Conservation (phyloP, 495 filamentous ascomycete genomes). For the Parmelia sp. region DNA sequence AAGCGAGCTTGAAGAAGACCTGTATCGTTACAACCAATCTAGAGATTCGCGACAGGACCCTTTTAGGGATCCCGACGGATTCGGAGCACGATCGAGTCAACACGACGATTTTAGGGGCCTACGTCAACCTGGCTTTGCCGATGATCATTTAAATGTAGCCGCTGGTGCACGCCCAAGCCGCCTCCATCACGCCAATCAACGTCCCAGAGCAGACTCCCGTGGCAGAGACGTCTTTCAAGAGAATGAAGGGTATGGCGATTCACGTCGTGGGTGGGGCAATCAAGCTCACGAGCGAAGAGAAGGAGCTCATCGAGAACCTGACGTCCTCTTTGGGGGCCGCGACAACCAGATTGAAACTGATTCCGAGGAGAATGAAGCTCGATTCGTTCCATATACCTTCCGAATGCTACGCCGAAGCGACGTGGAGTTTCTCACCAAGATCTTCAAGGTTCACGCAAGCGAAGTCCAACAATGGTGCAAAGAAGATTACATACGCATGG, state of each 20-base stretch:
- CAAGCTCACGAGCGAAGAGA: neutral
- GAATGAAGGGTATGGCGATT: neutral
- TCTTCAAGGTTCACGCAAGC: neutral
- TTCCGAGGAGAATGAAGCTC: neutral
- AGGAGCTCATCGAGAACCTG: neutral
- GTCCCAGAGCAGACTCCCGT: too few relatives aligned
- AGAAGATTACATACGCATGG: neutral
- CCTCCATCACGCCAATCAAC: too few relatives aligned
- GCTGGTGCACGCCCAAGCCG: too few relatives aligned
- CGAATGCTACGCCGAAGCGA: neutral
- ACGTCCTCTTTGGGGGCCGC: neutral
- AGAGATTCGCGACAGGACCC: too few relatives aligned
- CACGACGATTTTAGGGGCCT: too few relatives aligned
- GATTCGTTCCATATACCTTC: neutral
- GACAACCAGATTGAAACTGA: neutral
- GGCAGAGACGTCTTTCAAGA: neutral
- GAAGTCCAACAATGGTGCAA: neutral
- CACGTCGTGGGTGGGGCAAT: too few relatives aligned
- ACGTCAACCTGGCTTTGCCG: too few relatives aligned
- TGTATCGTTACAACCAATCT: too few relatives aligned
- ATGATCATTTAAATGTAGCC: too few relatives aligned
- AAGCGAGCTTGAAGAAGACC: too few relatives aligned
- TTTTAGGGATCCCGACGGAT: too few relatives aligned
- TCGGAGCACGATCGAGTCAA: too few relatives aligned
- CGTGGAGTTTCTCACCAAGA: neutral